A percentile compares a stretch with the other conserved stretches of the same genome.
phyloP scores from a whole-genome alignment of 345 rosid species.

The Chamaenerion angustifolium region DNA sequence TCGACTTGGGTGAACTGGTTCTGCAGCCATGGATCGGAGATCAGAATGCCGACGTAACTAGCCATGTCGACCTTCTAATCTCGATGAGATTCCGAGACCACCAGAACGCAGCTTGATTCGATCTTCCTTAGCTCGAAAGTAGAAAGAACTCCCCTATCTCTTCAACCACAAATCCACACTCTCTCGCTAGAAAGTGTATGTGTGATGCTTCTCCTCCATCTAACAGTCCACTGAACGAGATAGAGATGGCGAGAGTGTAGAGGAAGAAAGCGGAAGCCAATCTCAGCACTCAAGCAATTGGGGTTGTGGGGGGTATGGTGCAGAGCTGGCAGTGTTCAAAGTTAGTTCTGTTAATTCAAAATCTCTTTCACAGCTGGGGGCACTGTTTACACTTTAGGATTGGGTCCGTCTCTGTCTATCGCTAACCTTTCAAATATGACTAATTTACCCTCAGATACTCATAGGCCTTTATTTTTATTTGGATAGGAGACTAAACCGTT shows the following conservation, averaged over 20 bases:
- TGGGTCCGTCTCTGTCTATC: neutral
- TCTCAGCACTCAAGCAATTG: conserved; percentile 8
- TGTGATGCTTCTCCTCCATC: neutral
- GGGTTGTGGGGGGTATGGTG: conserved; percentile 27
- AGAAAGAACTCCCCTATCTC: no score
- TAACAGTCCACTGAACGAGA: neutral
- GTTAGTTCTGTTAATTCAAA: conserved; percentile 12
- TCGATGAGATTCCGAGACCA: neutral
- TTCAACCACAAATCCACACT: no score
- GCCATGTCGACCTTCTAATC: conserved; percentile 1
- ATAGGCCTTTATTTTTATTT: no score
- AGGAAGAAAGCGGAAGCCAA: neutral
- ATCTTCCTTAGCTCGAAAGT: no score
- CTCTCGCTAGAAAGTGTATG: no score
- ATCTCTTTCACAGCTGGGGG: conserved; percentile 3
- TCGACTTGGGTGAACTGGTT: conserved; percentile 99
- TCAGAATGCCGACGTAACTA: conserved; percentile 79
- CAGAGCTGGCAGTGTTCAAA: conserved; percentile 29
- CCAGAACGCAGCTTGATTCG: no score
- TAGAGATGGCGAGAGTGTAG: neutral
- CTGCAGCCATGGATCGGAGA: conserved; percentile 94
- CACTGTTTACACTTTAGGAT: no score
- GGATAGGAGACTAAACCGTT: no score
- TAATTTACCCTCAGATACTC: conserved; percentile 2
- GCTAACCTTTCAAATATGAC: conserved; percentile 5